Base-by-base conservation (phyloP, 768 basidiomycete species). In the Lyophyllum decastes region DNA sequence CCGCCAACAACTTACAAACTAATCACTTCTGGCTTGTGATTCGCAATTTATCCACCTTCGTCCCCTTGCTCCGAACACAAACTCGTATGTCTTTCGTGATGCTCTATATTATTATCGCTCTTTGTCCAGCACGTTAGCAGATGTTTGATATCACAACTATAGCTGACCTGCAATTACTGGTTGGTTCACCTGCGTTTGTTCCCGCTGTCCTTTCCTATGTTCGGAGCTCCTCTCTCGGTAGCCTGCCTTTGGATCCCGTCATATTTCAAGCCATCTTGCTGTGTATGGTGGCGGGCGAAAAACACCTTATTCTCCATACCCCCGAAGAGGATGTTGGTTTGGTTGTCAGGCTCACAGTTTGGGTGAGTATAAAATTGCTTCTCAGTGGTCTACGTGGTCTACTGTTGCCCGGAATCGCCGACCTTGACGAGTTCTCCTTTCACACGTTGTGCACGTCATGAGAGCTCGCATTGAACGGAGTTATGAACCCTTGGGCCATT, bases 261-360 rank as follows among this genome's bases (percentile, higher is more conserved):
- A 79, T 90, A 41, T 70, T 90, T 21, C 87, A 87, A 66, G 83
- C 86, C 21, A 72, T 90, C 16, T 79, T 91, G 27, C 79, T 87
- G 3, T 88, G 82, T 66, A 74, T 91, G 47, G 72, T 88, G 34
- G 78, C 88, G 2, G 82, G 83, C 1, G 75, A 86, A 62, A 85
- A 80, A 60, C 78, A 90, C 67, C 72, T 92, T 26, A 76, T 92
- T 54, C 72, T 92, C 17, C 79, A 86, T 44, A 82, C 88, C 1
- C 76, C 75, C 11, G 85, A 87, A 60, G 86, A 89, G 54, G 90
- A 92, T 58, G 71, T 90, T 30, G 65, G 76, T 24, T 66, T 85
- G 8, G 83, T 89, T 25, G 78, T 80, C 33, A 85, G 81, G 64
- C 74, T 91, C 34, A 78, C 79, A 12, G 72, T 78, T 49, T 76